Evolutionary conservation across 768 basidiomycete species (phyloP), one percentile per base, ranked within the genome.

Genomic region (Pilatotrama ljubarskyi): DNA sequence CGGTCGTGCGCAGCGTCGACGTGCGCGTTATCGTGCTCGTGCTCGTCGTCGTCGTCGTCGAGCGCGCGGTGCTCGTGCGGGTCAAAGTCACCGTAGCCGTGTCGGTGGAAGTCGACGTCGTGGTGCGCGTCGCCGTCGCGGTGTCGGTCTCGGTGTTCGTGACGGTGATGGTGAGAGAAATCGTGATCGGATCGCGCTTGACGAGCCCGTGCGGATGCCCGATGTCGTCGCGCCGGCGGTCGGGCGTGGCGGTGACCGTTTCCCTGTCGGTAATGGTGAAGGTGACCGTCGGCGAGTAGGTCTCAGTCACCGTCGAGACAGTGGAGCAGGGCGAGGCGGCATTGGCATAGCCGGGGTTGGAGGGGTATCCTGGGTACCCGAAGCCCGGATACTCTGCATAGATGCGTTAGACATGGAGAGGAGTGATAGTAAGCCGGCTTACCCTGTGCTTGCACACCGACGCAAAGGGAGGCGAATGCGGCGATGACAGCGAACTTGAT

Each of bases 371-470:
- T 0, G 44, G 57, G 38, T 58, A 58, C 10, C 15, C 37, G 48
- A 51, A 58, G 10, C 20, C 24, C 8, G 49, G 48, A 15, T 58
- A 51, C 1, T 10, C 50, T 50, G 6, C 17, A 35, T 8, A 11
- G 2, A 8, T 13, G 1, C 7, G 13, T 49, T 3, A 49, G 38
- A 5, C 4, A 11, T 5, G 17, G 3, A 26, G 44, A 2, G 2
- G 2, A 1, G 20, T 6, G 9, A 46, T 9, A 32, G 26, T 2
- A 32, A 2, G 11, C 1, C 15, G 29, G 17, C 43, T 36, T 9
- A 55, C 54, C 55, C 22, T 56, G 55, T 0, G 55, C 55, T 1
- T 56, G 44, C 2, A 56, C 43, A 8, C 55, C 55, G n/a, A 56
- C 36, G 55, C 44, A 56, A 36, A 56, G 44, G 17, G 36, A 35